A percentile compares a stretch with the other conserved stretches of the same genome.
These are phyloP conservation scores for Nepenthes alata DNA, from an alignment of 179 eudicot species.

Conservation along the genomic window DNA sequence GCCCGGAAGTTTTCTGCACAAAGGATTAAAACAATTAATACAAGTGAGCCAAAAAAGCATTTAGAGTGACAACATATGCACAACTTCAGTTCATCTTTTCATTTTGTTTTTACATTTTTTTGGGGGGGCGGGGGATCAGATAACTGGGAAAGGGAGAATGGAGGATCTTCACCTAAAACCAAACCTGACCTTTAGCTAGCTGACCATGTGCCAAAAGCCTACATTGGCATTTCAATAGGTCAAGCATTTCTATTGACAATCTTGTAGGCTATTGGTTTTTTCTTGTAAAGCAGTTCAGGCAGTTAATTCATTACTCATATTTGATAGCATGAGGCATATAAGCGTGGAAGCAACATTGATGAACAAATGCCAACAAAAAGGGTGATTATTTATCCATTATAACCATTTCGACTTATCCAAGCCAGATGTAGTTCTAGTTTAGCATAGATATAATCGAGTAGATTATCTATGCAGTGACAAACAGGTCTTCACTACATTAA, in stretches of 20 bases:
- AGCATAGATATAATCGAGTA: no score
- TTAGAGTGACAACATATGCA: background rate
- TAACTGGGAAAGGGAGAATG: no score
- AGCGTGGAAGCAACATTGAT: no score
- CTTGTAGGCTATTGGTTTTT: background rate
- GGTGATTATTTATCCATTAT: background rate
- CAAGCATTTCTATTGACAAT: background rate
- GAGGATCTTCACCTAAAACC: no score
- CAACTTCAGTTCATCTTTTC: background rate
- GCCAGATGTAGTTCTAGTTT: no score
- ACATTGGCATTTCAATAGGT: background rate
- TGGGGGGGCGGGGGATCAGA: no score
- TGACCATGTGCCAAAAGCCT: background rate
- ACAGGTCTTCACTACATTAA: no score
- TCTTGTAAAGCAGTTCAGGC: background rate
- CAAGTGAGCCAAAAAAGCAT: background rate
- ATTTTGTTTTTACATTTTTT: no score
- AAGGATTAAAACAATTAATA: constrained; percentile 1
- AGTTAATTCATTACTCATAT: no score
- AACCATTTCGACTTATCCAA: no score
- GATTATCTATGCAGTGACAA: no score
- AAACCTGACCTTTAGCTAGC: background rate
- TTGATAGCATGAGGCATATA: no score
- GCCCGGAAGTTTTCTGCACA: constrained; percentile 92
- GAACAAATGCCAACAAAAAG: background rate